Conservation (phyloP, 2,329 filamentous ascomycete species). For the Diaporthe citri region DNA sequence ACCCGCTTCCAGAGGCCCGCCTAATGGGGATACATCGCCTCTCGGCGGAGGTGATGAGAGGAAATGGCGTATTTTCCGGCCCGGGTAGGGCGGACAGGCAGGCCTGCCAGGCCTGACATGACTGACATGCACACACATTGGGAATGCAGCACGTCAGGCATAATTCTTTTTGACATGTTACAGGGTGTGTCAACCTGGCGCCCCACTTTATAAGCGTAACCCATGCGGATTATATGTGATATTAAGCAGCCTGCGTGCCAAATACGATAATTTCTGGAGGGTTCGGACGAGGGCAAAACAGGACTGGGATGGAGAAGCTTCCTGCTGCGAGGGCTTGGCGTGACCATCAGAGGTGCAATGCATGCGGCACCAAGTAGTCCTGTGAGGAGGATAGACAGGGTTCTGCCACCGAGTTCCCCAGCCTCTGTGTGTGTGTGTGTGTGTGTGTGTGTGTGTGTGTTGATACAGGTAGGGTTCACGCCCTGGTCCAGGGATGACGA, state of each 20-base stretch:
- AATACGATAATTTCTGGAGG: not conserved
- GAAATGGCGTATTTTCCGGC: not conserved
- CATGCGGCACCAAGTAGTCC: slow-evolving; percentile 29
- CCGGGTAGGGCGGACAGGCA: slow-evolving; percentile 18
- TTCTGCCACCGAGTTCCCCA: slow-evolving; percentile 28
- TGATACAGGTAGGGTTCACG: not conserved
- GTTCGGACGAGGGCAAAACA: slow-evolving; percentile 13
- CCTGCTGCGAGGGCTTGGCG: slow-evolving; percentile 12
- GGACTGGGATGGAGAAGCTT: slow-evolving; percentile 20
- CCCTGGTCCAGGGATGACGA: slow-evolving; percentile 1
- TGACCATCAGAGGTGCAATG: not conserved
- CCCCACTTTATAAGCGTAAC: slow-evolving; percentile 29
- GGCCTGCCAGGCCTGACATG: not conserved
- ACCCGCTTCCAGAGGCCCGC: slow-evolving; percentile 1
- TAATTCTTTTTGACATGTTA: slow-evolving; percentile 12
- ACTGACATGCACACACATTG: slow-evolving; percentile 17
- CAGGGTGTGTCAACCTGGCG: not conserved
- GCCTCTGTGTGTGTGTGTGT: not conserved
- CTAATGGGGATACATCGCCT: not conserved
- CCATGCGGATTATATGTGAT: slow-evolving; percentile 24
- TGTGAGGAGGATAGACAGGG: not conserved
- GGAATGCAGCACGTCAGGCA: slow-evolving; percentile 24
- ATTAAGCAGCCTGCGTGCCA: slow-evolving; percentile 16
- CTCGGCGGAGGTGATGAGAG: not conserved
- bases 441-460: not conserved